Percentiles rank a stretch among this genome's conserved stretches.
phyloP scores from a whole-genome alignment of 2,329 filamentous ascomycete genomes.

The Clathrospora elynae region DNA sequence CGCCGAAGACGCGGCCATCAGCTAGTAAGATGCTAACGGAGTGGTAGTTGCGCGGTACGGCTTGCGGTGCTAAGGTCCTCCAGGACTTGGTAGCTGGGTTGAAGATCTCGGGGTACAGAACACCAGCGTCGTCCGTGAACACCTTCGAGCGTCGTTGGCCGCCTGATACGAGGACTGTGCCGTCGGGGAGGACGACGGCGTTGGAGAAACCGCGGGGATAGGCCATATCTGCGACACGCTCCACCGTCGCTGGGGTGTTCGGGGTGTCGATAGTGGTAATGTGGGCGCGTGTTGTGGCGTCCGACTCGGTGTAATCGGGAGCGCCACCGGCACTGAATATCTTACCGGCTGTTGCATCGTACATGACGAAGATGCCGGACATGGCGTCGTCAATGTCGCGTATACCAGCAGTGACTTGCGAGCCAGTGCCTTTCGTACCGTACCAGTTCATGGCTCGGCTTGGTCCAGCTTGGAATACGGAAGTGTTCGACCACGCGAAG shows the following conservation, averaged over 20 bases:
- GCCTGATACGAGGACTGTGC: constrained; percentile 34
- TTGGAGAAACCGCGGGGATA: constrained; percentile 33
- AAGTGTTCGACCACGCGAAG: constrained; percentile 28
- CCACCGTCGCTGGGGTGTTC: constrained; percentile 22
- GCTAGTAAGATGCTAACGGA: constrained; percentile 30
- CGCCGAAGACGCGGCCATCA: constrained; percentile 33
- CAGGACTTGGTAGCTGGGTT: constrained; percentile 32
- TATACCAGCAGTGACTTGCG: constrained; percentile 25
- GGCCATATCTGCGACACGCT: constrained; percentile 33
- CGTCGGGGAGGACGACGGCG: constrained; percentile 35
- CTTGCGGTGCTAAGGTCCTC: constrained; percentile 28
- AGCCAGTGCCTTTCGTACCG: constrained; percentile 26
- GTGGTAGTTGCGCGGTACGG: constrained; percentile 36
- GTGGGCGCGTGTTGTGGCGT: constrained; percentile 28
- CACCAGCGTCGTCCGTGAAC: constrained; percentile 30
- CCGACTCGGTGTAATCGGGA: constrained; percentile 30
- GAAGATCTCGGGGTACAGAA: constrained; percentile 33
- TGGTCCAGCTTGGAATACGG: constrained; percentile 33
- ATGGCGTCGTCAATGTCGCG: constrained; percentile 30
- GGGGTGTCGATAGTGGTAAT: constrained; percentile 29
- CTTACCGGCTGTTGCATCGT: constrained; percentile 30
- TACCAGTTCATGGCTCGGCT: constrained; percentile 36
- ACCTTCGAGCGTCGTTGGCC: constrained; percentile 31
- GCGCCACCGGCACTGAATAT: constrained; percentile 33
- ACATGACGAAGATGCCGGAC: constrained; percentile 35